These are phyloP conservation scores for Cystobasidium sp. DNA, from an alignment of 1,284 basidiomycete species.

Conservation along the genomic window DNA sequence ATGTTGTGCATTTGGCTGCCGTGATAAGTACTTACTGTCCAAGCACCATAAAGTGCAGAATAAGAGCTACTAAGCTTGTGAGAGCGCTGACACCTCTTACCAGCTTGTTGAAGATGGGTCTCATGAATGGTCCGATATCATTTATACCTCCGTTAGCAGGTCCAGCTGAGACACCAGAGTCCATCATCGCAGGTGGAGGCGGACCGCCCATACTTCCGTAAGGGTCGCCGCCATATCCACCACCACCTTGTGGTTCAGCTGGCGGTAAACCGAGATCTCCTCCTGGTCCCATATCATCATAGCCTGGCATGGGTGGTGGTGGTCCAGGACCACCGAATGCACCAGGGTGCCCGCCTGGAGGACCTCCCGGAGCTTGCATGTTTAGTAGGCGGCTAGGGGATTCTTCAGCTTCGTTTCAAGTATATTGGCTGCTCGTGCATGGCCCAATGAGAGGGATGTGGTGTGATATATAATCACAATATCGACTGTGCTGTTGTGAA, in stretches of 20 bases:
- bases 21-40: conserved; percentile 20
- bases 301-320: neutral
- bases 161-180: neutral
- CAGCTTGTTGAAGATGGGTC: conserved; percentile 14
- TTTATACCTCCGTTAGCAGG: neutral
- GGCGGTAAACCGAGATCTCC: neutral
- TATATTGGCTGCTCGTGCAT: too few species aligned
- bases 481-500: too few species aligned
- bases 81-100: conserved; percentile 4
- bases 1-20: neutral
- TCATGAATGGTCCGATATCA: conserved; percentile 19
- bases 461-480: too few species aligned
- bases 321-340: neutral
- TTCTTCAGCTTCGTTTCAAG: too few species aligned
- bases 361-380: neutral
- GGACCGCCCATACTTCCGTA: neutral
- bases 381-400: neutral
- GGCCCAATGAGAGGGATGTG: too few species aligned
- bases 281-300: neutral
- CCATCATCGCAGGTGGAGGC: neutral
- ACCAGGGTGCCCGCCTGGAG: neutral
- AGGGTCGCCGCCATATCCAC: neutral
- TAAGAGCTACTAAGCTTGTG: conserved; percentile 22
- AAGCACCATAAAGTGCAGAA: conserved; percentile 23
- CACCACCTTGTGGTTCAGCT: neutral